A percentile compares a stretch with the other conserved stretches of the same genome.
Evolutionary conservation across 805 yeast species (phyloP).

Genomic region (Saccharomycopsis oosterbeekiorum): DNA sequence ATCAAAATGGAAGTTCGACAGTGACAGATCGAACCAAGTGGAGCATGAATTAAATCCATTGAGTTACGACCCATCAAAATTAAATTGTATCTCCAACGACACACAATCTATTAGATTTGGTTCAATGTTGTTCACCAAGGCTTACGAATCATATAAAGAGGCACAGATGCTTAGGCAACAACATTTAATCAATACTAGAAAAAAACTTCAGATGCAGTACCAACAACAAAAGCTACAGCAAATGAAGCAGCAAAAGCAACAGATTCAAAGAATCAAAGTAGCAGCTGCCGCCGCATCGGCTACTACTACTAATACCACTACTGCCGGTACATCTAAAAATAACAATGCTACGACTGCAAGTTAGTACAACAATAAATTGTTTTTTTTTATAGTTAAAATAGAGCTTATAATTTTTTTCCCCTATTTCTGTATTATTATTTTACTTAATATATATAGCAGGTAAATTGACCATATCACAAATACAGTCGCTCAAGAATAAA

Average conservation of each 20-base stretch:
- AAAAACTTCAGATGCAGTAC: slow-evolving; percentile 25
- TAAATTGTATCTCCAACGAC: slow-evolving; percentile 74
- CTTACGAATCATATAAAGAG: slow-evolving; percentile 71
- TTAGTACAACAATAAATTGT: not conserved
- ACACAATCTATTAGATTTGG: slow-evolving; percentile 90
- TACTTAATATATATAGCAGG: not conserved
- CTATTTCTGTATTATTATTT: not conserved
- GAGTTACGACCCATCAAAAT: slow-evolving; percentile 67
- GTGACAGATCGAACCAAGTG: slow-evolving; percentile 35
- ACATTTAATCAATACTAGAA: slow-evolving; percentile 19
- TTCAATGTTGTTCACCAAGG: slow-evolving; percentile 78
- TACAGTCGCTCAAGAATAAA: too few relatives aligned
- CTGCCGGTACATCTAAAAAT: not conserved
- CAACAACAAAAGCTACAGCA: slow-evolving; percentile 23
- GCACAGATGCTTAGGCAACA: slow-evolving; percentile 67
- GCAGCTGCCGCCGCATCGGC: not conserved
- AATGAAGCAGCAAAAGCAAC: slow-evolving; percentile 8
- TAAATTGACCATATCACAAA: not conserved
- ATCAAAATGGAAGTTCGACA: slow-evolving; percentile 61
- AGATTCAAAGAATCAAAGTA: not conserved
- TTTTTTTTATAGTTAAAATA: not conserved
- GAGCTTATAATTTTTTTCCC: not conserved
- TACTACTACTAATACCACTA: not conserved
- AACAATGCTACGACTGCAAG: not conserved
- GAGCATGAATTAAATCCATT: slow-evolving; percentile 40